Percentiles rank a stretch among this genome's conserved stretches.
These are phyloP conservation scores for Acacia pycnantha DNA, from an alignment of 331 rosid genomes.

Conservation along the genomic window DNA sequence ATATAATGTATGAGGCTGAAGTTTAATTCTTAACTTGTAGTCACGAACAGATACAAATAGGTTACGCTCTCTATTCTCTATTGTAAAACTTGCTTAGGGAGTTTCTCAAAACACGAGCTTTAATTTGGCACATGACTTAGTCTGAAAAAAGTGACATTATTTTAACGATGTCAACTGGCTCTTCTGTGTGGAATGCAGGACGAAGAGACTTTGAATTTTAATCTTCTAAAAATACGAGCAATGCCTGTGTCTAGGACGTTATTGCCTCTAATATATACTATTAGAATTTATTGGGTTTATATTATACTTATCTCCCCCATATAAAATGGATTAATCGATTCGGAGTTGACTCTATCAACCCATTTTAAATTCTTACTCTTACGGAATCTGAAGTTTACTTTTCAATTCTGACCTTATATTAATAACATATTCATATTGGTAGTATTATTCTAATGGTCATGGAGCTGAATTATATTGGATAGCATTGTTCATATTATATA, in stretches of 20 bases:
- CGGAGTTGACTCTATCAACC: constrained; percentile 38
- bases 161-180: background rate
- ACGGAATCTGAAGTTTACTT: constrained; percentile 21
- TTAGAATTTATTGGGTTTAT: background rate
- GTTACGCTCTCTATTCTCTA: background rate
- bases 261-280: background rate
- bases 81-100: background rate
- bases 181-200: background rate
- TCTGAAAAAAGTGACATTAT: background rate
- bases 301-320: background rate
- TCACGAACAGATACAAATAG: background rate
- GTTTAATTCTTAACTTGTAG: background rate
- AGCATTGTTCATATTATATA: background rate
- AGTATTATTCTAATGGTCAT: background rate
- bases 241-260: background rate
- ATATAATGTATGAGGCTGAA: background rate
- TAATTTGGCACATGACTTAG: background rate
- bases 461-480: constrained; percentile 10
- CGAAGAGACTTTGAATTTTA: background rate
- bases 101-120: background rate
- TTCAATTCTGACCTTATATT: background rate
- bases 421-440: background rate
- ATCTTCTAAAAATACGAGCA: background rate
- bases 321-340: constrained; percentile 32
- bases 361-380: background rate